Conservation (phyloP, 257 asterid genomes). For the Agastache rugosa region DNA sequence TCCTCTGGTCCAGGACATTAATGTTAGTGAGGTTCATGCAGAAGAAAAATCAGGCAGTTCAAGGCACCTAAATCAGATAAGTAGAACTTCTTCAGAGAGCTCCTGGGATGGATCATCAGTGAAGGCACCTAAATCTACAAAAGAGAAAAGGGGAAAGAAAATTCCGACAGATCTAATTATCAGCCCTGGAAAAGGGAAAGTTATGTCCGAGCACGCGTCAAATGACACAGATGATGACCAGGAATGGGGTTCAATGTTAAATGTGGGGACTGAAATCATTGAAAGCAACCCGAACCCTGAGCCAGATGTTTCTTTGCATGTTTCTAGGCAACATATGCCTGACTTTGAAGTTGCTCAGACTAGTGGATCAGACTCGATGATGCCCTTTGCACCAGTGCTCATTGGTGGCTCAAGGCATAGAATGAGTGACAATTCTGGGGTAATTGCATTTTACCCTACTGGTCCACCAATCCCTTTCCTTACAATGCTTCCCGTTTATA, state of each 20-base stretch:
- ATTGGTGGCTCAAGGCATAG: slow-evolving; percentile 70
- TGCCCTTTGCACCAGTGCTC: slow-evolving; percentile 78
- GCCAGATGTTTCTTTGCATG: slow-evolving; percentile 58
- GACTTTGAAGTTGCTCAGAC: slow-evolving; percentile 72
- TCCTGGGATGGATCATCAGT: slow-evolving; percentile 65
- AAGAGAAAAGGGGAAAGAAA: slow-evolving; percentile 57
- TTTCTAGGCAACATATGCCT: slow-evolving; percentile 58
- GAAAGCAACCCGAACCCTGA: slow-evolving; percentile 62
- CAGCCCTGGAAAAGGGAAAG: slow-evolving; percentile 65
- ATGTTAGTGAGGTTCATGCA: slow-evolving; percentile 56
- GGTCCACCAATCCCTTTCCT: slow-evolving; percentile 97
- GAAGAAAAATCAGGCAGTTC: slow-evolving; percentile 63
- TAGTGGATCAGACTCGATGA: slow-evolving; percentile 70
- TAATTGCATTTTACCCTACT: slow-evolving; percentile 83
- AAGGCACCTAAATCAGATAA: slow-evolving; percentile 52
- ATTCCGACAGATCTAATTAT: slow-evolving; percentile 37
- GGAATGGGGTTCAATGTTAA: slow-evolving; percentile 55
- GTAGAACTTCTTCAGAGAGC: slow-evolving; percentile 63
- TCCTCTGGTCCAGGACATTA: slow-evolving; percentile 56
- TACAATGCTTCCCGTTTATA: slow-evolving; percentile 86
- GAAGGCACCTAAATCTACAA: slow-evolving; percentile 44
- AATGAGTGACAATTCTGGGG: slow-evolving; percentile 68
- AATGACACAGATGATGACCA: slow-evolving; percentile 65
- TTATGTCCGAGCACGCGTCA: slow-evolving; percentile 51
- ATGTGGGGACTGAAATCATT: slow-evolving; percentile 48